A percentile compares a stretch with the other conserved stretches of the same genome.
phyloP scores from a whole-genome alignment of 2,329 filamentous ascomycete genomes.

The Scedosporium apiospermum region DNA sequence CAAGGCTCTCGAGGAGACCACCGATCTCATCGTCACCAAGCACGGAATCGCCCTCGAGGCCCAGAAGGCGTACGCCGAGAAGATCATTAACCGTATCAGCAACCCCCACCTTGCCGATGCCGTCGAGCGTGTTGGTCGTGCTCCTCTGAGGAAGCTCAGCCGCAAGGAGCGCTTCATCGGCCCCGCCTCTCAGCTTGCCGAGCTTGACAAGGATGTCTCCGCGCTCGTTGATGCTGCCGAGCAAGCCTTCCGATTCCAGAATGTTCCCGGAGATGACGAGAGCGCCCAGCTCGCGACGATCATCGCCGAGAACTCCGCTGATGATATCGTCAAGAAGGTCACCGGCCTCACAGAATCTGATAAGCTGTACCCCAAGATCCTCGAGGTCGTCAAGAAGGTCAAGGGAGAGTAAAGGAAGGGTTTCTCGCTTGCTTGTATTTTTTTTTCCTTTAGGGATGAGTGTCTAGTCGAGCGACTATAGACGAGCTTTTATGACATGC shows the following conservation, averaged over 20 bases:
- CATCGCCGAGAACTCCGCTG: conserved; percentile 63
- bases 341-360: conserved; percentile 71
- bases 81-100: conserved; percentile 85
- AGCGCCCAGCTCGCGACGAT: conserved; percentile 77
- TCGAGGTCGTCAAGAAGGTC: conserved; percentile 73
- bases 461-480: too few species aligned
- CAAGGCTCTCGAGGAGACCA: conserved; percentile 75
- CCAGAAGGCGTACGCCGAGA: conserved; percentile 80
- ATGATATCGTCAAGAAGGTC: conserved; percentile 69
- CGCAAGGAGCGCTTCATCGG: conserved; percentile 95
- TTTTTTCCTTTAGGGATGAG: neutral
- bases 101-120: conserved; percentile 90
- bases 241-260: conserved; percentile 91
- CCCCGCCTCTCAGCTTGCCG: conserved; percentile 80
- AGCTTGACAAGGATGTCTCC: conserved; percentile 63
- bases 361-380: conserved; percentile 66
- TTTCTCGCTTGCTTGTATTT: too few species aligned
- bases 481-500: neutral
- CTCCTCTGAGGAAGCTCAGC: conserved; percentile 84
- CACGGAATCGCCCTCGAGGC: conserved; percentile 67
- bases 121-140: conserved; percentile 90
- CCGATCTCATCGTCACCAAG: conserved; percentile 75
- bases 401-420: conserved; percentile 43
- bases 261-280: conserved; percentile 86
- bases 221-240: conserved; percentile 76